phyloP scores from a whole-genome alignment of 805 yeast species.

The Zygosaccharomyces lentus region DNA sequence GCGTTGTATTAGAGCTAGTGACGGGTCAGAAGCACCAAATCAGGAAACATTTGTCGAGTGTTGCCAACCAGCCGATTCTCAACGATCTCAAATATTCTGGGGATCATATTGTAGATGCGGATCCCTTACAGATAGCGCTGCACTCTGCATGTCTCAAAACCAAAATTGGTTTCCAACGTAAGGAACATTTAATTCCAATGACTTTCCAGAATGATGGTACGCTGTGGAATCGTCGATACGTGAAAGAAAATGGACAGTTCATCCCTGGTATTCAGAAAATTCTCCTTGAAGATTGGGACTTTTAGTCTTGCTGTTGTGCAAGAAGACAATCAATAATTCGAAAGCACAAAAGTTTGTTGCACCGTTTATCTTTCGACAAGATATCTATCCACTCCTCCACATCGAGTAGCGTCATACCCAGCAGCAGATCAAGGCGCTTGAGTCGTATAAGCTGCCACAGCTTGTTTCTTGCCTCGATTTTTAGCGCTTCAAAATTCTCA shows the following conservation, averaged over 20 bases:
- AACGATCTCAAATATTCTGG: slow-evolving; percentile 33
- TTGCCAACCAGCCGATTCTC: slow-evolving; percentile 27
- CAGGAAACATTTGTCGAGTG: slow-evolving; percentile 30
- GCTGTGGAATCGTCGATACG: slow-evolving; percentile 29
- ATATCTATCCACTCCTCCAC: slow-evolving; percentile 26
- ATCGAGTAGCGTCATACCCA: slow-evolving; percentile 24
- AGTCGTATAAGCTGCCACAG: slow-evolving; percentile 24
- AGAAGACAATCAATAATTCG: slow-evolving; percentile 42
- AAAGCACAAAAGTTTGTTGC: slow-evolving; percentile 44
- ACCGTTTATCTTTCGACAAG: slow-evolving; percentile 37
- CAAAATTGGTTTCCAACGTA: slow-evolving; percentile 30
- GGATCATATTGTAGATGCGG: slow-evolving; percentile 2
- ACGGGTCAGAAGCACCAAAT: slow-evolving; percentile 44
- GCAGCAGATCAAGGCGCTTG: slow-evolving; percentile 14
- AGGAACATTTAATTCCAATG: slow-evolving; percentile 30
- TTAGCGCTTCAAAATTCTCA: slow-evolving; percentile 36
- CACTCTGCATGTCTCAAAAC: slow-evolving; percentile 38
- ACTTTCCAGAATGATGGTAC: slow-evolving; percentile 12
- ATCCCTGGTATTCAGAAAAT: slow-evolving; percentile 17
- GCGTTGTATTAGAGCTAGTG: slow-evolving; percentile 32
- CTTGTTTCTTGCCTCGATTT: slow-evolving; percentile 25
- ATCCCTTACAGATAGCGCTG: slow-evolving; percentile 33
- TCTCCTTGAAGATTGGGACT: slow-evolving; percentile 22
- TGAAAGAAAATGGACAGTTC: slow-evolving; percentile 28
- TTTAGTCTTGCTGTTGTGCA: slow-evolving; percentile 27